Evolutionary conservation across 768 basidiomycete species (phyloP).

Genomic region (Tylopilus intermedius): DNA sequence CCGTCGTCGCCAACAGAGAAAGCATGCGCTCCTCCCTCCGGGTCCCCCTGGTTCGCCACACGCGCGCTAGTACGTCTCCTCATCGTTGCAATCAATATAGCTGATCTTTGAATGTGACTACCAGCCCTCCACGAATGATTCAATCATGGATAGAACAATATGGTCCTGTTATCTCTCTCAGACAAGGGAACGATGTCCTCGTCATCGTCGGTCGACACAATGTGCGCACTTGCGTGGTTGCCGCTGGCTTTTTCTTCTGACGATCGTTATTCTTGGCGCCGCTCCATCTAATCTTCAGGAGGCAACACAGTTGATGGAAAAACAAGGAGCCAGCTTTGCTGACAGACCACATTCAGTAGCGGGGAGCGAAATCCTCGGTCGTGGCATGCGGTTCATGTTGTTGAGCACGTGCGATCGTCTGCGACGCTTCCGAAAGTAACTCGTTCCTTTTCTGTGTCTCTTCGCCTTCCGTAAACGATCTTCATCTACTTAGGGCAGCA

Average conservation of each 20-base stretch:
- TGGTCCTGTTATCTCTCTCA: slow-evolving; percentile 24
- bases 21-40: slow-evolving; percentile 15
- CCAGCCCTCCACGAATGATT: slow-evolving; percentile 17
- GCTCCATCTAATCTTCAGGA: slow-evolving; percentile 9
- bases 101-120: neutral
- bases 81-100: neutral
- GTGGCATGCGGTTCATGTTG: slow-evolving; percentile 53
- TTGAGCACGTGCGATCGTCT: slow-evolving; percentile 52
- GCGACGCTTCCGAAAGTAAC: slow-evolving; percentile 51
- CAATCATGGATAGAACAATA: slow-evolving; percentile 26
- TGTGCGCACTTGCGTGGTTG: neutral
- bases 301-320: slow-evolving; percentile 57
- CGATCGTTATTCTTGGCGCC: too few relatives aligned
- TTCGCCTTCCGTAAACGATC: neutral
- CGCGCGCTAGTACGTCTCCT: slow-evolving; percentile 11
- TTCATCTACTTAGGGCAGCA: slow-evolving; percentile 37
- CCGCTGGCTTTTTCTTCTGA: neutral
- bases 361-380: slow-evolving; percentile 52
- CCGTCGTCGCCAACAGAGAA: slow-evolving; percentile 1
- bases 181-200: slow-evolving; percentile 22
- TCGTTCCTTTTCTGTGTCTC: neutral
- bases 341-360: slow-evolving; percentile 51
- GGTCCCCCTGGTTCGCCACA: slow-evolving; percentile 21
- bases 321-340: slow-evolving; percentile 46
- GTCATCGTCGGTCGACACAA: slow-evolving; percentile 26